A percentile compares a stretch with the other conserved stretches of the same genome.
Conservation (phyloP, 495 filamentous ascomycete species). For the Tetracladium setigerum region DNA sequence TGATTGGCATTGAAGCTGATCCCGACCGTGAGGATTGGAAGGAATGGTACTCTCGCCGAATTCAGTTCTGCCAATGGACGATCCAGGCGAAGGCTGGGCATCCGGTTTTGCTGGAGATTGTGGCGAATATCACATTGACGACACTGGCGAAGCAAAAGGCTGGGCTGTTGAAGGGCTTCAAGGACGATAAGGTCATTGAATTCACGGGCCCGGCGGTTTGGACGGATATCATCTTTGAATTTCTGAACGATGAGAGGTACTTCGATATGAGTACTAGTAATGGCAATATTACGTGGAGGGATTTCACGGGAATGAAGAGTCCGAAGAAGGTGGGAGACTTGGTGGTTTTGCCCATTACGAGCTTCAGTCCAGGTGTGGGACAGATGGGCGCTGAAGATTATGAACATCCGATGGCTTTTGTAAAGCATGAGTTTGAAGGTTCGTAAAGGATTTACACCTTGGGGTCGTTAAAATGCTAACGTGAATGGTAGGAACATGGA, state of each 20-base stretch:
- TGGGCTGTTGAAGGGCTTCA: constrained; percentile 54
- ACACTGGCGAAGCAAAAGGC: constrained; percentile 67
- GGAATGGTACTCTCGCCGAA: constrained; percentile 89
- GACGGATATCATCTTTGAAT: constrained; percentile 88
- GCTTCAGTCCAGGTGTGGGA: constrained; percentile 89
- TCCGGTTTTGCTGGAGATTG: constrained; percentile 80
- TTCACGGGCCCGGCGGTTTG: constrained; percentile 93
- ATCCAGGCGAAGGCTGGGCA: constrained; percentile 95
- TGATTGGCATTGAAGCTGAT: constrained; percentile 94
- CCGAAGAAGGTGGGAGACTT: constrained; percentile 88
- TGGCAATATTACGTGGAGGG: constrained; percentile 71
- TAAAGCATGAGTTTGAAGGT: constrained; percentile 97
- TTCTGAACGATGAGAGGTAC: constrained; percentile 86
- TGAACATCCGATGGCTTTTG: constrained; percentile 95
- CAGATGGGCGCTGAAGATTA: constrained; percentile 89
- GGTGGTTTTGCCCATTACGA: constrained; percentile 90
- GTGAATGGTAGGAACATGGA: constrained; percentile 59
- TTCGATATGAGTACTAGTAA: constrained; percentile 70
- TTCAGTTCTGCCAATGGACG: constrained; percentile 99
- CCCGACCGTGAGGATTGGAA: constrained; percentile 89
- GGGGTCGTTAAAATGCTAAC: background rate
- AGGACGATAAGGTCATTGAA: constrained; percentile 81
- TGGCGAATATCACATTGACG: constrained; percentile 76
- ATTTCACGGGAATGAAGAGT: constrained; percentile 80
- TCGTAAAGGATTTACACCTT: constrained; percentile 9